Evolutionary conservation across 2,329 filamentous ascomycete species (phyloP), one percentile per base, ranked within the genome.

Genomic region (Taxawa tesnikishii): DNA sequence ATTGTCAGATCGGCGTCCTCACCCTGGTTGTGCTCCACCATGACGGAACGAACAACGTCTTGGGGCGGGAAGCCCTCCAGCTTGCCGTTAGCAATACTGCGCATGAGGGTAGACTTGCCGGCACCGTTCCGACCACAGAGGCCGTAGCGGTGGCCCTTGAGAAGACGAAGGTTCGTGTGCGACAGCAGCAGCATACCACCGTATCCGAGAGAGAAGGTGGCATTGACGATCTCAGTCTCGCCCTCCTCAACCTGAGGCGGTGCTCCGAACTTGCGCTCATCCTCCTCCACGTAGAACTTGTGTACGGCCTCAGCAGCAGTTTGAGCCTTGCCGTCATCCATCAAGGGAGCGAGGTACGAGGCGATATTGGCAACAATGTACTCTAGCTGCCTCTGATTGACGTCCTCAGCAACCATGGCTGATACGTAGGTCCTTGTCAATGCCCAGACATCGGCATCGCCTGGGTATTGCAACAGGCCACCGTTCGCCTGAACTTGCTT

Each of bases 81-180:
- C 68, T 98, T 98, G 51, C 87, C 88, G 38, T 80, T 80, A 31
- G 90, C 83, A 49, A 98, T 98, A 55, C 82, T 85, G 54, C 84
- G 83, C 90, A 98, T 96, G 37, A 98, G 72, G 1, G 90, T 98
- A n/a, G 90, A 96, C 65, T 98, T 98, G 53, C 90, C 90, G 36
- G 87, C 85, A 64, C 90, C 90, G 56, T 98, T 98, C 48, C 88
- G 82, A 49, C 90, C 90, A 50, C 88, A 94, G 12, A 98, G 81
- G 56, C 90, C 90, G 54, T 98, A 98, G 37, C 90, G 80, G 60
- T 96, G 90, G 36, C 90, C 90, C 67, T 96, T 94, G 49, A 96
- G 72, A 6, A 98, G 75, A 26, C 85, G 79, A 26, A 98, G 68
- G 56, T 94, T 96, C 44, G 90, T 94, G 63, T 96, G 90, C 4